These are phyloP conservation scores for Oryza punctata DNA, from an alignment of 176 grass and related monocot genomes.

Conservation along the genomic window DNA sequence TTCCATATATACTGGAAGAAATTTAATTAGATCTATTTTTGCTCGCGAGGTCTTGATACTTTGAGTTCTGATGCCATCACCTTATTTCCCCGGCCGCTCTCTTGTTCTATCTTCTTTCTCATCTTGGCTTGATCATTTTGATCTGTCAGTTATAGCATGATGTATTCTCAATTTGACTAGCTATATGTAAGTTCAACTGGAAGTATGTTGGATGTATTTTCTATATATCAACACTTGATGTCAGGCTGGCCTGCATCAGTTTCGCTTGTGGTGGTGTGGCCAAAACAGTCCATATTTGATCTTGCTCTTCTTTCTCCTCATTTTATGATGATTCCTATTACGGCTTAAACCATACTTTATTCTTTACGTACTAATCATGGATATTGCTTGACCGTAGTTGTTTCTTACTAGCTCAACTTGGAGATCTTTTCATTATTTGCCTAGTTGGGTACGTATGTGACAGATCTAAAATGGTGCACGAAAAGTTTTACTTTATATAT, in stretches of 20 bases:
- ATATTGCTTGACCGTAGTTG: background rate
- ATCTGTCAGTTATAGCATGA: background rate
- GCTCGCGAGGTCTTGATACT: background rate
- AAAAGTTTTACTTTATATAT: background rate
- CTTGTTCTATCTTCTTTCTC: background rate
- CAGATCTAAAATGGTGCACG: background rate
- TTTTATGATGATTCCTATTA: slow-evolving; percentile 24
- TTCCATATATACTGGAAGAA: background rate
- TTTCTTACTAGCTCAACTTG: background rate
- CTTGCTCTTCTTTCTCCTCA: slow-evolving; percentile 20
- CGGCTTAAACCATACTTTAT: background rate
- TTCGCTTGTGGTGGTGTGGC: slow-evolving; percentile 22
- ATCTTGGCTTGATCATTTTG: background rate
- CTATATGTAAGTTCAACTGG: background rate
- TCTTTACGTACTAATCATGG: slow-evolving; percentile 12
- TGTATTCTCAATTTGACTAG: slow-evolving; percentile 6
- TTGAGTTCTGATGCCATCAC: background rate
- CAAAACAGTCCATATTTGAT: background rate
- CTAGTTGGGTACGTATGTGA: background rate
- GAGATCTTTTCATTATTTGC: background rate
- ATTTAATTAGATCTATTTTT: slow-evolving; percentile 29
- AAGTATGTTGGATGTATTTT: background rate
- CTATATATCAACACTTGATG: background rate
- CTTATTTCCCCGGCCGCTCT: background rate
- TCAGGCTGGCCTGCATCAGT: slow-evolving; percentile 10